Conservation (phyloP, 2,329 filamentous ascomycete genomes). For the Capronia epimyces region DNA sequence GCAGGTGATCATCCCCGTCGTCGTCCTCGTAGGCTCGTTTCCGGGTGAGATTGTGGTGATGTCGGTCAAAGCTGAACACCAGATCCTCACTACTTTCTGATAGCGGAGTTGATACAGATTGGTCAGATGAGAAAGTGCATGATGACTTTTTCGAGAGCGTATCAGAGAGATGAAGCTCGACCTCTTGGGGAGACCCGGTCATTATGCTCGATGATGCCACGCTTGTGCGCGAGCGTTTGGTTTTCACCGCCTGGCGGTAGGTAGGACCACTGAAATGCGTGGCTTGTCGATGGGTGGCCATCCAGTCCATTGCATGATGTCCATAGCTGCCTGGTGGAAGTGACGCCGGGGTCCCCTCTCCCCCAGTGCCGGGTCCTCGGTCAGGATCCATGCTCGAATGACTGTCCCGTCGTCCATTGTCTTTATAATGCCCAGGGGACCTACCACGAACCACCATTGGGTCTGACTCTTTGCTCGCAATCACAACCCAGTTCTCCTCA, state of each 20-base stretch:
- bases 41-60: conserved; percentile 3
- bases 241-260: conserved; percentile 19
- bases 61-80: conserved; percentile 13
- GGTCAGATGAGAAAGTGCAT: conserved; percentile 19
- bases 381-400: conserved; percentile 66
- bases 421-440: conserved; percentile 74
- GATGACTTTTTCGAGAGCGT: conserved; percentile 19
- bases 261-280: conserved; percentile 19
- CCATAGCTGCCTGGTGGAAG: conserved; percentile 7
- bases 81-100: conserved; percentile 23
- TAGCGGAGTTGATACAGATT: conserved; percentile 22
- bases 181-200: conserved; percentile 15
- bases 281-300: conserved; percentile 15
- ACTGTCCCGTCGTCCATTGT: conserved; percentile 59
- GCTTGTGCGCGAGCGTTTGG: conserved; percentile 19
- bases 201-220: conserved; percentile 19
- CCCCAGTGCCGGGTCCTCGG: conserved; percentile 51
- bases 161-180: conserved; percentile 15
- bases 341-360: conserved; percentile 30
- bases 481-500: conserved; percentile 59
- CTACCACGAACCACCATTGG: conserved; percentile 83
- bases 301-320: conserved; percentile 18
- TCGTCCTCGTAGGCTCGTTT: conserved; percentile 26
- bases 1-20: conserved; percentile 15
- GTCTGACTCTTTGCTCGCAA: conserved; percentile 67